Evolutionary conservation across 345 rosid species (phyloP), one percentile per base, ranked within the genome.

Genomic region (Melastoma malabathricum): DNA sequence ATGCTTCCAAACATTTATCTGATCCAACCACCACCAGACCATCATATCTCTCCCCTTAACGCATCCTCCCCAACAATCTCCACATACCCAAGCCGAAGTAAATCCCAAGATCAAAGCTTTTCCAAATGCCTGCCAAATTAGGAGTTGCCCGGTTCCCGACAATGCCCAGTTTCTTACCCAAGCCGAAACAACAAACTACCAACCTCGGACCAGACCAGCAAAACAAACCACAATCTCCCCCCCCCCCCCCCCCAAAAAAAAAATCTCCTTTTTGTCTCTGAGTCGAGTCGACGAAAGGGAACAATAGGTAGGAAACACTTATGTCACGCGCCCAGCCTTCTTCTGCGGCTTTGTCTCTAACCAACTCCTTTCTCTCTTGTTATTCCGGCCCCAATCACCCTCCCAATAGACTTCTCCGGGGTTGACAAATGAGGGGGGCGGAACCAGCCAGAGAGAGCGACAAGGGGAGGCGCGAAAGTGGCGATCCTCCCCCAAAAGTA

Each of bases 1-100:
- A 90, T 86, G 74, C 75, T 68, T 82, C 18, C 53, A 45, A 22
- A 57, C 66, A 53, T 55, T 53, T 61, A 64, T 52, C 64, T 45
- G 55, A 62, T 18, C 16, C 34, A 13, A 2, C 5, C 17, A 51
- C 44, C 54, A 51, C 15, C 44, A 34, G 18, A 39, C 13, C 44
- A 39, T 34, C 54, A 2, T 34, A 39, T 18, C 14, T 31, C 44
- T 15, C 10, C 54, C 44, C 20, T 17, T 16, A 34, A 34, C 41
- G 41, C 41, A 34, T 34, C 12, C 41, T 34, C 12, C 41, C 41
- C 41, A 34, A 34, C 41, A 34, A 34, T 6, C 41, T 7, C 41
- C 41, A 34, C 41, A 34, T 12, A 31, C 41, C 10, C 41, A 34
- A 6, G 12, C 9, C 25, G 25, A 22, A 22, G 25, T 22, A 22